Evolutionary conservation across 257 asterid species (phyloP), one percentile per base, ranked within the genome.

Genomic region (Lycium ferocissimum): DNA sequence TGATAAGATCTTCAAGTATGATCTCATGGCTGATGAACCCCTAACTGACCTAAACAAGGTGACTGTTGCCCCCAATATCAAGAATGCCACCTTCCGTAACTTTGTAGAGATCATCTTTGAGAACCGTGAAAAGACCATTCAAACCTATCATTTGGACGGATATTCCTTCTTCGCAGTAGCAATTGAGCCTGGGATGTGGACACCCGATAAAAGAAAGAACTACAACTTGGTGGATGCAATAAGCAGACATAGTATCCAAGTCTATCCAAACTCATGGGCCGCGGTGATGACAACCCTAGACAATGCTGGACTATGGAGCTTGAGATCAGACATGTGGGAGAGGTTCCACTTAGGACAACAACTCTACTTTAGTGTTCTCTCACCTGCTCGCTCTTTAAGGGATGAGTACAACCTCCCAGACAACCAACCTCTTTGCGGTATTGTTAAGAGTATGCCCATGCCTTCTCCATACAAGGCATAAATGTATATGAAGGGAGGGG

Each of bases 401-500:
- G 84, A 80, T 58, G 84, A 80, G 84, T 80, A 80, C 54, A 80
- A 80, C 70, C 6, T 80, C 56, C 84, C 84, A 6, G 84, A 80
- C n/a, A 80, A 59, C 56, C 37, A 80, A 6, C 57, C 56, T 37
- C 84, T 80, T 38, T 80, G 84, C 7, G 84, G 84, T 61, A 17
- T 80, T n/a, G 84, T 80, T 15, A 80, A 80, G 22, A 3, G 58
- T 26, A 10, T 80, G 73, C 43, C 84, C 38, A 59, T 56, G 84
- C 84, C 84, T 47, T 2, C 72, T 59, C 84, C 84, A 59, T 80
- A 80, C 84, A 59, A 2, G 59, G n/a, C 80, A 1, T 73, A 73
- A n/a, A 47, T 72, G 63, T 17, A 17, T 7, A 58, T 14, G 63
- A 26, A 26, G 33, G 33, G 33, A 26, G 33, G 33, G 33, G 33